Evolutionary conservation across 2,329 filamentous ascomycete species (phyloP).

Genomic region (Fonsecaea nubica): DNA sequence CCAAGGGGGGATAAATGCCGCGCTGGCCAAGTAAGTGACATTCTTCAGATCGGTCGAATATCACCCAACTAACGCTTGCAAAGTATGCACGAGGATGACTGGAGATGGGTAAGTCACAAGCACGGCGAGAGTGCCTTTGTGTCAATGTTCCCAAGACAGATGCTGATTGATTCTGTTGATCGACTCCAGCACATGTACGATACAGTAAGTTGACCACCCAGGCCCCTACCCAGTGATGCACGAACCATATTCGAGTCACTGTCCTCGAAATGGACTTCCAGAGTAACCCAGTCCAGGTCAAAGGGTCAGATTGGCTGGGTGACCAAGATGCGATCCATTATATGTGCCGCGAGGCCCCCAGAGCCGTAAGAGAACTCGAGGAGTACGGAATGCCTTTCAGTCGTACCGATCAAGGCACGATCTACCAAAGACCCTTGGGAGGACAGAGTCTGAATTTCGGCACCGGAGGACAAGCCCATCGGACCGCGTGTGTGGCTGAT

Average conservation of each 20-base stretch:
- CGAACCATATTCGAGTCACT: neutral
- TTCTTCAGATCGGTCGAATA: neutral
- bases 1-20: conserved; percentile 69
- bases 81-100: conserved; percentile 62
- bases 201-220: conserved; percentile 46
- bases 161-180: neutral
- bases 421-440: conserved; percentile 98
- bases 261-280: neutral
- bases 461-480: conserved; percentile 97
- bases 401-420: conserved; percentile 95
- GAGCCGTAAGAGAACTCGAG: conserved; percentile 71
- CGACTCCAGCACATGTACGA: conserved; percentile 61
- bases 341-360: conserved; percentile 63
- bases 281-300: conserved; percentile 44
- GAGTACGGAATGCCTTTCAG: conserved; percentile 95
- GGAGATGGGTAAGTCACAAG: conserved; percentile 51
- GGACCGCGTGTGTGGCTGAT: conserved; percentile 94
- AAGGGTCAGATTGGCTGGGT: conserved; percentile 65
- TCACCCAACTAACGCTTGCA: conserved; percentile 29
- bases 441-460: conserved; percentile 94
- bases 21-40: conserved; percentile 56
- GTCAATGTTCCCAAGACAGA: neutral
- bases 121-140: neutral
- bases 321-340: conserved; percentile 67
- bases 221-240: neutral